phyloP scores from a whole-genome alignment of 1,284 basidiomycete genomes.

The Pterulicium gracile region DNA sequence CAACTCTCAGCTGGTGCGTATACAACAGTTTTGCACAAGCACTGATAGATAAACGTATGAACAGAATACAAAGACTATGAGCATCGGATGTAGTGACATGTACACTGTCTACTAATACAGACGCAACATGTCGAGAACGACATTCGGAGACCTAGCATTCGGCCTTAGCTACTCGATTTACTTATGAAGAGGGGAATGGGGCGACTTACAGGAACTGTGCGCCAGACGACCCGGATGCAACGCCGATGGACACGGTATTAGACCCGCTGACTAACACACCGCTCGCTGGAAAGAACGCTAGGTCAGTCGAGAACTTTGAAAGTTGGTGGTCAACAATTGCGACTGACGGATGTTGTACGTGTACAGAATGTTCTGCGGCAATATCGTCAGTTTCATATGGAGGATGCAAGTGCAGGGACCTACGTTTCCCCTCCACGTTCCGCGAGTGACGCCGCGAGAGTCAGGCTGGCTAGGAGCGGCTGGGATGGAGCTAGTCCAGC shows the following conservation, averaged over 20 bases:
- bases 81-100: no score
- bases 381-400: neutral
- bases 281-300: slow-evolving; percentile 14
- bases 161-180: neutral
- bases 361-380: slow-evolving; percentile 21
- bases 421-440: slow-evolving; percentile 24
- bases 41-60: no score
- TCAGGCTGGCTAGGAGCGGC: slow-evolving; percentile 20
- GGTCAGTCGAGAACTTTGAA: slow-evolving; percentile 1
- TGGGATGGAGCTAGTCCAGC: slow-evolving; percentile 19
- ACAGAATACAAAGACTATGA: no score
- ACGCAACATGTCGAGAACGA: slow-evolving; percentile 20
- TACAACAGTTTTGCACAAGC: no score
- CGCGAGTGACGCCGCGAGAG: slow-evolving; percentile 20
- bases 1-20: no score
- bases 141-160: slow-evolving; percentile 19
- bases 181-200: neutral
- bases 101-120: no score
- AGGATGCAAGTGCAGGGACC: slow-evolving; percentile 6
- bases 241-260: slow-evolving; percentile 20
- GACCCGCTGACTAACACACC: slow-evolving; percentile 19
- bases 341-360: slow-evolving; percentile 22
- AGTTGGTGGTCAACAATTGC: neutral
- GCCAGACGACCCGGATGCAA: slow-evolving; percentile 23
- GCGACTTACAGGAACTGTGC: slow-evolving; percentile 18